Evolutionary conservation across 306 rosid species (phyloP).

Genomic region (Vachellia pachyceras): DNA sequence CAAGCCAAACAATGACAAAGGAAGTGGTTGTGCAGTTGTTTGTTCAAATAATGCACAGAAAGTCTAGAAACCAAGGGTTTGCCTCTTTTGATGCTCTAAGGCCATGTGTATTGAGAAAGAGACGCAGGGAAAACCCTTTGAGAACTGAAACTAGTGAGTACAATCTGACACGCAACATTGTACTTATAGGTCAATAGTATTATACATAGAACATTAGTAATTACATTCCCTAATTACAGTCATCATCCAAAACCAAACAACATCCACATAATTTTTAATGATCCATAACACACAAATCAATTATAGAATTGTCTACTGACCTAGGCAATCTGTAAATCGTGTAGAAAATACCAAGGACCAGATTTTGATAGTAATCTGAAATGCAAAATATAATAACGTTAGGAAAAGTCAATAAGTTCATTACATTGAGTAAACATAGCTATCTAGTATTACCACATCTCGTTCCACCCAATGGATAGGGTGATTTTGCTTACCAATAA

Average conservation of each 20-base stretch:
- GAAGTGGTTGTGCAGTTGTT: not conserved
- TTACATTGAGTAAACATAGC: conserved; percentile 1
- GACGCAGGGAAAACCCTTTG: not conserved
- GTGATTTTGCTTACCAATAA: not conserved
- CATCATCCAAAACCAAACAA: not conserved
- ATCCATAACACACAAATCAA: conserved; percentile 17
- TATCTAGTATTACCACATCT: conserved; percentile 1
- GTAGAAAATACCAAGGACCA: conserved; percentile 97
- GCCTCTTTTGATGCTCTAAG: not conserved
- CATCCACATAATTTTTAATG: not conserved
- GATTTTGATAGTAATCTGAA: conserved; percentile 76
- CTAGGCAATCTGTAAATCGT: conserved; percentile 56
- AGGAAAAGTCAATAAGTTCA: conserved; percentile 19
- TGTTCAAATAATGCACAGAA: not conserved
- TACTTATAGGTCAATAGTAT: not conserved
- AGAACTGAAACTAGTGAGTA: not conserved
- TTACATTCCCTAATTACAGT: not conserved
- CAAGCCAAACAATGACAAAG: not conserved
- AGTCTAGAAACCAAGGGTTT: not conserved
- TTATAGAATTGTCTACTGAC: conserved; percentile 47
- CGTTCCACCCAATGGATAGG: not conserved
- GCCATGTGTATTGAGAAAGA: not conserved
- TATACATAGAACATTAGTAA: not conserved
- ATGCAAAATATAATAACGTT: conserved; percentile 16
- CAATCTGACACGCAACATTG: not conserved